Percentiles rank a stretch among this genome's conserved stretches.
Conservation (phyloP, 2,329 filamentous ascomycete genomes). For the Pyrenophora seminiperda region DNA sequence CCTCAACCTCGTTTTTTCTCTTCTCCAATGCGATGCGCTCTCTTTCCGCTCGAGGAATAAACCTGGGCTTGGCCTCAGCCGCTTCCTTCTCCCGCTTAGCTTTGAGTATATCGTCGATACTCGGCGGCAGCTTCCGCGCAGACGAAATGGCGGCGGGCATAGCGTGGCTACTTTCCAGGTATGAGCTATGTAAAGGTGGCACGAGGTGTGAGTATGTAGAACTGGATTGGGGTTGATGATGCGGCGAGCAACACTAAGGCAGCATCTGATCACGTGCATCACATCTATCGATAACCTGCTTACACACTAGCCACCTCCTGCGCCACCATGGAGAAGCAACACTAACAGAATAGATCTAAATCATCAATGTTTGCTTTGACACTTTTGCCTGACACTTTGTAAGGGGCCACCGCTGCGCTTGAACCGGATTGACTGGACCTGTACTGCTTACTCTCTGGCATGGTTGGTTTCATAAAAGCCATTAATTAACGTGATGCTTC, state of each 20-base stretch:
- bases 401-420: too few relatives aligned
- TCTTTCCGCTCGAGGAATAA: constrained; percentile 80
- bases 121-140: constrained; percentile 64
- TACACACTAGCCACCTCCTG: too few relatives aligned
- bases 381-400: too few relatives aligned
- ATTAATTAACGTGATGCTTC: too few relatives aligned
- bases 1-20: constrained; percentile 71
- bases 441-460: too few relatives aligned
- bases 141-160: constrained; percentile 14
- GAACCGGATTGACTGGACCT: too few relatives aligned
- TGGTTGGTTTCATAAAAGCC: too few relatives aligned
- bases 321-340: too few relatives aligned
- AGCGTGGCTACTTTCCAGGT: background rate
- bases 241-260: constrained; percentile 17
- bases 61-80: constrained; percentile 84
- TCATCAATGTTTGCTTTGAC: too few relatives aligned
- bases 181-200: background rate
- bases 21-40: constrained; percentile 81
- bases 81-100: constrained; percentile 87
- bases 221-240: constrained; percentile 3
- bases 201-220: background rate
- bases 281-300: constrained; percentile 10
- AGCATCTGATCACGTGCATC: constrained; percentile 24
- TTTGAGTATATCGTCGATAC: constrained; percentile 82
- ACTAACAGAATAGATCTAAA: too few relatives aligned